A percentile compares a stretch with the other conserved stretches of the same genome.
These are phyloP conservation scores for Euphorbia tirucalli DNA, from an alignment of 345 rosid species.

Conservation along the genomic window DNA sequence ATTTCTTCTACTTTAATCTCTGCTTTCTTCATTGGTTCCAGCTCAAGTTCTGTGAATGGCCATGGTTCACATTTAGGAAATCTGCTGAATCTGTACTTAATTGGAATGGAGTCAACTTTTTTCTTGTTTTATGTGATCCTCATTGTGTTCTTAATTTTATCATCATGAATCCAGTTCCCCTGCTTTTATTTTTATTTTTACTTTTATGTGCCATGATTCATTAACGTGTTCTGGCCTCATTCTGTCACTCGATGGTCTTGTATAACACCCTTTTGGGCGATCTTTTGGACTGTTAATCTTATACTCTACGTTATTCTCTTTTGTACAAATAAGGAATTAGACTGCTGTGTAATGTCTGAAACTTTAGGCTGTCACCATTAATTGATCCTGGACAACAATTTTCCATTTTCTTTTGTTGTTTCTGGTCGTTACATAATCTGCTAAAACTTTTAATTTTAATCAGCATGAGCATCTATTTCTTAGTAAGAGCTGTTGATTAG, in stretches of 20 bases:
- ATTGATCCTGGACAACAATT: neutral
- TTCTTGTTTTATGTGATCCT: neutral
- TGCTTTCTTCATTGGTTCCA: neutral
- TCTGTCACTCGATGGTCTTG: neutral
- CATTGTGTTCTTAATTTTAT: neutral
- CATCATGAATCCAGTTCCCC: neutral
- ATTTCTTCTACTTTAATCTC: neutral
- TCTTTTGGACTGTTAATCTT: neutral
- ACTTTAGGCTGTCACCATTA: neutral
- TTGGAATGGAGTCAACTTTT: neutral
- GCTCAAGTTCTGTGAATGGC: neutral
- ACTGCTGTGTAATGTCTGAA: neutral
- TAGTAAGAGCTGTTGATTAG: neutral
- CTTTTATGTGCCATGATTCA: neutral
- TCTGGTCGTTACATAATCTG: neutral
- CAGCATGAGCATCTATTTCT: neutral
- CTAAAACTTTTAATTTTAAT: neutral
- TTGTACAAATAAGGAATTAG: no score
- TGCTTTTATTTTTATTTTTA: neutral
- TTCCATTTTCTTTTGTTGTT: neutral
- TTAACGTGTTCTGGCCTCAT: neutral
- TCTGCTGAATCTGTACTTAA: neutral
- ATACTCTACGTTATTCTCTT: no score
- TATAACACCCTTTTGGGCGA: neutral
- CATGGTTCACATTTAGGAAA: neutral